Percentiles rank a stretch among this genome's conserved stretches.
Conservation (phyloP, 768 basidiomycete genomes). For the Mycena leptocephala region DNA sequence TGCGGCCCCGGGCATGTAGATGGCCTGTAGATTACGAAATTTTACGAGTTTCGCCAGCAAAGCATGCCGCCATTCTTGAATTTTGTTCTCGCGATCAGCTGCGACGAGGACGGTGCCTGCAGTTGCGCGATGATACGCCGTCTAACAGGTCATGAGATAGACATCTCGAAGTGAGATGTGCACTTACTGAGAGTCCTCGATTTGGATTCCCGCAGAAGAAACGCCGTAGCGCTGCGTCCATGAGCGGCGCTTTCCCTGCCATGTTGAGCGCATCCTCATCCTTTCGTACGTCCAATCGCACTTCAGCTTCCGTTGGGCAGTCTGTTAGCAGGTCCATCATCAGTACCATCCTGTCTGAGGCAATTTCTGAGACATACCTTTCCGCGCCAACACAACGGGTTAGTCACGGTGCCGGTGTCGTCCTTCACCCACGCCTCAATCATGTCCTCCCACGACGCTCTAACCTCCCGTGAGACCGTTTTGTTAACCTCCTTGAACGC, state of each 20-base stretch:
- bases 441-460: slow-evolving; percentile 17
- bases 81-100: background rate
- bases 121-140: background rate
- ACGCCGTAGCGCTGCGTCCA: no score
- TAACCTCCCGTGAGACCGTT: no score
- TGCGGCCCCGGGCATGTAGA: slow-evolving; percentile 20
- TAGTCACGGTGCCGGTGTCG: background rate
- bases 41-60: background rate
- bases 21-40: slow-evolving; percentile 16
- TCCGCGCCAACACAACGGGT: background rate
- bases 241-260: no score
- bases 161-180: no score
- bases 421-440: slow-evolving; percentile 21
- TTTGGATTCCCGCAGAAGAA: slow-evolving; percentile 9
- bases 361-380: no score
- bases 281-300: no score
- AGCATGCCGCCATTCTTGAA: slow-evolving; percentile 22
- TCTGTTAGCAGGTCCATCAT: no score
- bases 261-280: no score
- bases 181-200: slow-evolving; percentile 33
- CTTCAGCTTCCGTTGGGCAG: no score
- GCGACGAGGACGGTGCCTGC: background rate
- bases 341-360: no score
- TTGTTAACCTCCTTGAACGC: background rate
- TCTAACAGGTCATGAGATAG: background rate